phyloP scores from a whole-genome alignment of 805 yeast species.

The Metschnikowia arizonensis region DNA sequence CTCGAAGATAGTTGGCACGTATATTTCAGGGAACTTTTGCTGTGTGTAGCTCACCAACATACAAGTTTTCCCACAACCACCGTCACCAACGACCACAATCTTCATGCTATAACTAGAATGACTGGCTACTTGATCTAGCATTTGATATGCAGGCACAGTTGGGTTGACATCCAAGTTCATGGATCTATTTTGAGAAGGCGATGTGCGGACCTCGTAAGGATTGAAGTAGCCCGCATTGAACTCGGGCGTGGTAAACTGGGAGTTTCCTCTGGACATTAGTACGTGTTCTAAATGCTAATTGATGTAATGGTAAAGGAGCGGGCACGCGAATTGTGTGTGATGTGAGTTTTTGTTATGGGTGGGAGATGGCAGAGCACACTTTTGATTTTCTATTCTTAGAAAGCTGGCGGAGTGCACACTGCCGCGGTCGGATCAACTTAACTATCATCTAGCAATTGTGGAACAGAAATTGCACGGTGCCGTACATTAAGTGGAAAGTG shows the following conservation, averaged over 20 bases:
- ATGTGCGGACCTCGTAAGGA: constrained; percentile 17
- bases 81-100: constrained; percentile 83
- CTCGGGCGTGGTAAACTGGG: constrained; percentile 15
- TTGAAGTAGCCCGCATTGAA: constrained; percentile 16
- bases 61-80: constrained; percentile 89
- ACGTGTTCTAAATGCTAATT: neutral
- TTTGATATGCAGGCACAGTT: constrained; percentile 31
- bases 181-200: constrained; percentile 16
- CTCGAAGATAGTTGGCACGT: constrained; percentile 82
- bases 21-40: constrained; percentile 63
- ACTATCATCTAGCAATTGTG: neutral
- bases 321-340: neutral
- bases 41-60: constrained; percentile 63
- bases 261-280: constrained; percentile 10
- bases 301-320: neutral
- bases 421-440: constrained; percentile 5
- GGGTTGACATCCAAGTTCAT: constrained; percentile 30
- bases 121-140: constrained; percentile 22
- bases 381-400: constrained; percentile 5
- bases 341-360: neutral
- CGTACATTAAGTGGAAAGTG: too few species aligned
- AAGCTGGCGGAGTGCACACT: constrained; percentile 4
- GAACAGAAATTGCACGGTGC: neutral
- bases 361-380: constrained; percentile 3
- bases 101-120: constrained; percentile 38